Evolutionary conservation across 495 filamentous ascomycete genomes (phyloP), one percentile per base, ranked within the genome.

Genomic region (Amniculicola lignicola): DNA sequence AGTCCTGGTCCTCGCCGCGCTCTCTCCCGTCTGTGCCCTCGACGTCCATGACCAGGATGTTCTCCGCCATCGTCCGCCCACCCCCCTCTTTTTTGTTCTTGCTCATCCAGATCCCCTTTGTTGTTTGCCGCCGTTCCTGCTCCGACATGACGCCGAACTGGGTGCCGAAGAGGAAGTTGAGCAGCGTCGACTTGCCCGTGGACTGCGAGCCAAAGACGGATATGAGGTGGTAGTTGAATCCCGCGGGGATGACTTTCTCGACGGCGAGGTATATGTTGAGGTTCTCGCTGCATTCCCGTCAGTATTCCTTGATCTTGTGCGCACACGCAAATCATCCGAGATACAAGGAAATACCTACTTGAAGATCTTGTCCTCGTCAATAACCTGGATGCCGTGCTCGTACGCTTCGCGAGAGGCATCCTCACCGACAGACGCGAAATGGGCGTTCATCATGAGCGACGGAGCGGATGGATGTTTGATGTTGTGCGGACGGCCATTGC

Each of bases 141-240:
- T 97, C 93, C 54, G 88, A 86, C 93, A 98, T 98, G 51, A 97
- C 91, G 39, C 86, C 89, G 77, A 98, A 98, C 51, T 91, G 78
- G 40, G 93, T 98, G 46, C 90, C 90, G 69, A 98, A 98, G 27
- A 98, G 81, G 72, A 92, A 79, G 74, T 98, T 98, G 53, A 98
- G 84, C 16, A 98, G 79, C 22, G 93, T 98, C 12, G 92, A 96
- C 77, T 98, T 98, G 49, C 93, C 93, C 6, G 93, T 98, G 41
- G 94, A 97, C 76, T 98, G 93, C 23, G 91, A 96, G 24, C 93
- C 93, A 72, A 98, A 98, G 60, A 98, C 93, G 59, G 92, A 95
- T 59, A 98, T 95, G 57, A 98, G 83, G 69, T 98, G 93, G 72
- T 98, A 98, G 72, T 95, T 95, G 82, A 98, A 98, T 66, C 93